Evolutionary conservation across 1,284 basidiomycete genomes (phyloP).

Genomic region (Leccinum variabile): DNA sequence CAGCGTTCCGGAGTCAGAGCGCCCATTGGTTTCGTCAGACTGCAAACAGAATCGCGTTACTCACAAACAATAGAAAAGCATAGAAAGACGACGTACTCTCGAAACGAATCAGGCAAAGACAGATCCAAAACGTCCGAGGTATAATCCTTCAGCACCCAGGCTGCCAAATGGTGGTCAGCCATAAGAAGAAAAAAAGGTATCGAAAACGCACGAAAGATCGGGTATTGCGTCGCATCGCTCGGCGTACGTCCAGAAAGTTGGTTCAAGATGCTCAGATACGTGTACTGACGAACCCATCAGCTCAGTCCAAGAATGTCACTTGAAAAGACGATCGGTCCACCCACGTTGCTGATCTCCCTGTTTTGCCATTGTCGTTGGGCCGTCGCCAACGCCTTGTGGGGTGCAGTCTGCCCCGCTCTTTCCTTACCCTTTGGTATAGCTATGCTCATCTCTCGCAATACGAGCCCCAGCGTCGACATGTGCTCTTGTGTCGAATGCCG

Average conservation of each 20-base stretch:
- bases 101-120: conserved; percentile 61
- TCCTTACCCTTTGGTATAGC: conserved; percentile 40
- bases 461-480: conserved; percentile 24
- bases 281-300: conserved; percentile 55
- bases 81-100: conserved; percentile 58
- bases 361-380: conserved; percentile 83
- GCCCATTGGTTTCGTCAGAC: conserved; percentile 88
- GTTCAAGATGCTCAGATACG: conserved; percentile 84
- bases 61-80: conserved; percentile 10
- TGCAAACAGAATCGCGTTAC: conserved; percentile 28
- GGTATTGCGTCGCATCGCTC: conserved; percentile 93
- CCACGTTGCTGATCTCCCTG: conserved; percentile 85
- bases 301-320: background rate
- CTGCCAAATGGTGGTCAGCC: conserved; percentile 37
- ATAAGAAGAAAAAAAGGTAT: background rate
- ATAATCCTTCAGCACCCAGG: conserved; percentile 90
- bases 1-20: conserved; percentile 75
- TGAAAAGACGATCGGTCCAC: conserved; percentile 25
- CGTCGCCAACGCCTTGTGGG: conserved; percentile 61
- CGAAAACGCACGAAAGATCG: conserved; percentile 77
- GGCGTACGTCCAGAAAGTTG: conserved; percentile 90
- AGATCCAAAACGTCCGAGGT: conserved; percentile 75
- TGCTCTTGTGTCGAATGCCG: conserved; percentile 34
- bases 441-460: conserved; percentile 33
- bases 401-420: conserved; percentile 36